Evolutionary conservation across 2,329 filamentous ascomycete genomes (phyloP).

Genomic region (Aspergillus eucalypticola): DNA sequence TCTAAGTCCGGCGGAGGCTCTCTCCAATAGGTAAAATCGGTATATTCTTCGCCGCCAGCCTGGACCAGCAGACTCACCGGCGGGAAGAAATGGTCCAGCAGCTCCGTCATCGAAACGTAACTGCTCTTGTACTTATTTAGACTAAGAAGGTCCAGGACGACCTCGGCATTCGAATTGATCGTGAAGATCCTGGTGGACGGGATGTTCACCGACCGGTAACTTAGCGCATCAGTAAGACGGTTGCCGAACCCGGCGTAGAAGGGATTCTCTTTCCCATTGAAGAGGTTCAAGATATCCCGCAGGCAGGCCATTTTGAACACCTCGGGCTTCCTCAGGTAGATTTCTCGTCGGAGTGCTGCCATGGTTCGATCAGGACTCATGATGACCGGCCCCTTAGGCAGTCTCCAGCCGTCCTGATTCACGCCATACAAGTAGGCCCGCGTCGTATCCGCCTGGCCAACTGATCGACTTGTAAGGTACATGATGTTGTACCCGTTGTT

Average conservation of each 20-base stretch:
- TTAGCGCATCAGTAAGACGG: conserved; percentile 90
- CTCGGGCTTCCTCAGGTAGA: conserved; percentile 94
- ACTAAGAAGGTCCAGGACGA: conserved; percentile 83
- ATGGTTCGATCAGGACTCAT: conserved; percentile 94
- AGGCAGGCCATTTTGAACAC: conserved; percentile 99
- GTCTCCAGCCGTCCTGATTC: conserved; percentile 77
- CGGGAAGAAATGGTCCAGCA: conserved; percentile 98
- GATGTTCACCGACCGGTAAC: conserved; percentile 93
- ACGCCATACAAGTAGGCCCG: conserved; percentile 87
- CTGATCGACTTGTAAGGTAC: conserved; percentile 91
- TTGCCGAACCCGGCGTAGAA: conserved; percentile 99
- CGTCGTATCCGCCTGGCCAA: conserved; percentile 90
- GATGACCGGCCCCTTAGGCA: conserved; percentile 91
- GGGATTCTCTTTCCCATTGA: conserved; percentile 72
- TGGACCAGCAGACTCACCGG: conserved; percentile 84
- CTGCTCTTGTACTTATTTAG: conserved; percentile 95
- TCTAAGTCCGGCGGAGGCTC: conserved; percentile 79
- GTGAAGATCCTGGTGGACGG: conserved; percentile 94
- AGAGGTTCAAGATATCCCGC: conserved; percentile 87
- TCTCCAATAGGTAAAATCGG: conserved; percentile 96
- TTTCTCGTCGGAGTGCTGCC: conserved; percentile 84
- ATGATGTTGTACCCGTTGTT: conserved; percentile 98
- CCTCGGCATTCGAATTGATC: conserved; percentile 96
- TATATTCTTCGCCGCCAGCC: conserved; percentile 89
- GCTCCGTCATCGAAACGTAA: conserved; percentile 94